phyloP scores from a whole-genome alignment of 1,139 yeast genomes.

The Geotrichum cucujoidarum region DNA sequence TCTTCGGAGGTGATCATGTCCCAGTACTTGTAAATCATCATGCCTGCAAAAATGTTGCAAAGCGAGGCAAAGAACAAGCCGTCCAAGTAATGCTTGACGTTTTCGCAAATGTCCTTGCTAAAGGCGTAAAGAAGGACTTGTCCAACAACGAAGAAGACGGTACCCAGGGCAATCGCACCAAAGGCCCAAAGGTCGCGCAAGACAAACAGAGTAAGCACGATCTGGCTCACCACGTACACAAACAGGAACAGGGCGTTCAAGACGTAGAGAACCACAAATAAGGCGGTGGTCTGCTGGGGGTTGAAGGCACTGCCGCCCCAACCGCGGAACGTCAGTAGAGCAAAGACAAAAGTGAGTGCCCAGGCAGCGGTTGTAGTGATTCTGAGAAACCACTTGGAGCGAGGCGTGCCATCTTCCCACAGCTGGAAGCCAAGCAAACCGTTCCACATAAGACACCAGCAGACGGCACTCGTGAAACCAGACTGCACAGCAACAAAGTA shows the following conservation, averaged over 20 bases:
- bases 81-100: conserved; percentile 80
- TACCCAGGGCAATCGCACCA: conserved; percentile 69
- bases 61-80: conserved; percentile 82
- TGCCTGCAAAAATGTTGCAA: conserved; percentile 71
- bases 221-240: conserved; percentile 62
- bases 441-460: conserved; percentile 63
- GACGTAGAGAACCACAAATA: conserved; percentile 66
- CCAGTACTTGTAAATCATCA: conserved; percentile 97
- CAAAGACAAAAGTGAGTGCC: conserved; percentile 52
- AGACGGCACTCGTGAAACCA: conserved; percentile 66
- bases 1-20: conserved; percentile 95
- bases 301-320: conserved; percentile 16
- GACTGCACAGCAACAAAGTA: conserved; percentile 83
- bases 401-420: conserved; percentile 84
- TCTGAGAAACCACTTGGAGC: conserved; percentile 49
- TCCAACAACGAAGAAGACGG: conserved; percentile 73
- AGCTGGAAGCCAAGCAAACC: conserved; percentile 81
- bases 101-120: conserved; percentile 59
- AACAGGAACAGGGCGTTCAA: conserved; percentile 64
- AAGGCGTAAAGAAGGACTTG: conserved; percentile 70
- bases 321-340: conserved; percentile 18
- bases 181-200: conserved; percentile 81
- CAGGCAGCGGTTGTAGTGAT: conserved; percentile 49
- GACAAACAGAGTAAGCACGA: conserved; percentile 60
- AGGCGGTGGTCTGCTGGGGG: conserved; percentile 50